Base-by-base conservation (phyloP, 495 filamentous ascomycete species). In the Talaromyces stipitatus region DNA sequence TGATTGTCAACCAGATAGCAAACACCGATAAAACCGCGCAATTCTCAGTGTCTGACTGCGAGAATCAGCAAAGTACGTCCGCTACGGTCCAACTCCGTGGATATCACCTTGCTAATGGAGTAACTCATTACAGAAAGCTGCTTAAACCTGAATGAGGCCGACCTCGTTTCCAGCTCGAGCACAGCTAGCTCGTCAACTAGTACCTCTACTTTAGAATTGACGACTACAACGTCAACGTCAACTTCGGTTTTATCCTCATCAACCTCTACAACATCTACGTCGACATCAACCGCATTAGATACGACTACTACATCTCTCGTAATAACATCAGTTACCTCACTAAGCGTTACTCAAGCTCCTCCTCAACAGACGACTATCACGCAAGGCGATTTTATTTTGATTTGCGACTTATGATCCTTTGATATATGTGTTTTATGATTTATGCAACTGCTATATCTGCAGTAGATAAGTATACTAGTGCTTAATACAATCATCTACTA, bases 1-100 rank as follows among this genome's bases (percentile, higher is more conserved):
- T 41, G n/a, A 18, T 7, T 45, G 20, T 7, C 23, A 28, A 24
- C 1, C 36, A 63, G 61, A 41, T 50, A 9, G 63, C 63, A 11
- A 65, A 63, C 23, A 45, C 55, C 2, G 52, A 64, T 46, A 45
- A 33, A 23, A 50, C 50, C 7, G 51, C 18, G 16, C 36, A 33
- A 4, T 66, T 62, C 32, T 50, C 62, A 8, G 23, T 66, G 3
- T 53, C 58, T 30, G 60, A 62, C 22, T 66, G 64, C 48, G 47
- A 60, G 43, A 33, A 55, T 48, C 61, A 64, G 43, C 38, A 59
- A 26, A 57, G 62, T 62, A 59, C n/a, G 60, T 53, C 36, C 23
- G 22, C 12, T 29, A 2, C 30, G 6, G 48, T 28, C 18, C 26
- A 2, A 32, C 8, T 5, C 28, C 22, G n/a, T 32, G 51, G 11